These are phyloP conservation scores for Teratosphaeria zuluensis DNA, from an alignment of 2,329 filamentous ascomycete species.

Conservation along the genomic window DNA sequence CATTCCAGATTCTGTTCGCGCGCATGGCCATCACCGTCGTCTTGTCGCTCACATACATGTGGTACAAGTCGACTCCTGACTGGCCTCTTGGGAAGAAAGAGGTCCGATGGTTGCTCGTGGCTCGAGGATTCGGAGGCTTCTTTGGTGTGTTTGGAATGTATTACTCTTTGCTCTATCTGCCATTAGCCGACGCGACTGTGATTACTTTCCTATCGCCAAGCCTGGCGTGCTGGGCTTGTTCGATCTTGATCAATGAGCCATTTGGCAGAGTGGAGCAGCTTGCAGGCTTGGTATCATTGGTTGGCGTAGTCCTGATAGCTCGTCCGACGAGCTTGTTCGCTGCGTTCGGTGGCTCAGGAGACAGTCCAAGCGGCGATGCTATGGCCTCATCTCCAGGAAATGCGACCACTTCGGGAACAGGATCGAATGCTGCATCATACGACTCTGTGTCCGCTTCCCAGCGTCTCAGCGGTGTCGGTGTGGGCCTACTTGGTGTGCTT, in stretches of 20 bases:
- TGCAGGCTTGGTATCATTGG: constrained; percentile 62
- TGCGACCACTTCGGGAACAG: constrained; percentile 15
- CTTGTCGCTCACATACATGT: constrained; percentile 63
- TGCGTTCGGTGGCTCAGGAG: constrained; percentile 18
- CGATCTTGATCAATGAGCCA: constrained; percentile 62
- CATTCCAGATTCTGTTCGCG: constrained; percentile 73
- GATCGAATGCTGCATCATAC: constrained; percentile 26
- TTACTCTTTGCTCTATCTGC: constrained; percentile 65
- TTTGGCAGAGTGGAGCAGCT: constrained; percentile 71
- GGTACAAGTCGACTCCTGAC: constrained; percentile 54
- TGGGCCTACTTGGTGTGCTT: constrained; percentile 67
- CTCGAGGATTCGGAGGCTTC: constrained; percentile 61
- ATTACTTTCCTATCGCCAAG: constrained; percentile 79
- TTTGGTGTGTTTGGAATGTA: constrained; percentile 74
- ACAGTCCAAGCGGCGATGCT: constrained; percentile 16
- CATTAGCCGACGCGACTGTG: constrained; percentile 78
- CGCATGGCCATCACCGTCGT: constrained; percentile 66
- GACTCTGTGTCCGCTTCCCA: constrained; percentile 49
- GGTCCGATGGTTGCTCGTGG: constrained; percentile 57
- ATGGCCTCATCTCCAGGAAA: constrained; percentile 17
- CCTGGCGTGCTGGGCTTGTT: constrained; percentile 71
- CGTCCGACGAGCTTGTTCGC: constrained; percentile 53
- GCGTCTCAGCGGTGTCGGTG: constrained; percentile 58
- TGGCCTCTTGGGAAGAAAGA: constrained; percentile 60
- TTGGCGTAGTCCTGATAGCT: constrained; percentile 76